Conservation (phyloP, 257 asterid genomes). For the Avicennia marina region DNA sequence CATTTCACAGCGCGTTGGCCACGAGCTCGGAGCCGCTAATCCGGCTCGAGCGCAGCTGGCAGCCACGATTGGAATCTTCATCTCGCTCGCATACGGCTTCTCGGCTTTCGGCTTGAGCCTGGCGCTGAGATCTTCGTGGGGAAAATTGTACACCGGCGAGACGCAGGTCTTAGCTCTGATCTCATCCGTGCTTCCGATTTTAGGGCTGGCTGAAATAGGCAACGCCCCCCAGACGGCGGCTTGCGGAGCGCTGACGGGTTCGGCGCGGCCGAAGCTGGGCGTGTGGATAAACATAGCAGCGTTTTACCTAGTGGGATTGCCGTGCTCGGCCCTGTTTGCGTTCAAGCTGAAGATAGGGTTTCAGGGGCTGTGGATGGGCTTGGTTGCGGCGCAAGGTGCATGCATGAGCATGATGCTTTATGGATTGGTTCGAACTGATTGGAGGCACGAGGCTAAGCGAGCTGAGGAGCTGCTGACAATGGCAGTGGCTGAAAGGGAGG, state of each 20-base stretch:
- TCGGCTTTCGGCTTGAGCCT: constrained; percentile 46
- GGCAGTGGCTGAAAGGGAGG: constrained; percentile 29
- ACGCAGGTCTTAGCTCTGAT: constrained; percentile 43
- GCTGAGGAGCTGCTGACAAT: constrained; percentile 64
- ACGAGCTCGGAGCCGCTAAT: constrained; percentile 61
- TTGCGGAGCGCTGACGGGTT: constrained; percentile 69
- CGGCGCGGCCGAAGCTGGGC: constrained; percentile 68
- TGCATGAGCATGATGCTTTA: constrained; percentile 54
- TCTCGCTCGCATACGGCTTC: constrained; percentile 36
- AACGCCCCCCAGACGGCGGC: constrained; percentile 85
- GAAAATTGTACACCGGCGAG: constrained; percentile 56
- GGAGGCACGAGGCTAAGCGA: constrained; percentile 68
- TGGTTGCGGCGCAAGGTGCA: constrained; percentile 63
- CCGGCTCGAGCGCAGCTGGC: constrained; percentile 56
- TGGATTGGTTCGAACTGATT: constrained; percentile 51
- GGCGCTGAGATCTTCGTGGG: constrained; percentile 44
- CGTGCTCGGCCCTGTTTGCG: constrained; percentile 53
- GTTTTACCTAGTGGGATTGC: constrained; percentile 73
- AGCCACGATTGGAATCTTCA: constrained; percentile 35
- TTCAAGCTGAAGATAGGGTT: constrained; percentile 57
- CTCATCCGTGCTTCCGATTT: constrained; percentile 48
- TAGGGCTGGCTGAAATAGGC: constrained; percentile 73
- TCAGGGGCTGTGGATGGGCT: constrained; percentile 74
- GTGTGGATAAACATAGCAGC: constrained; percentile 71
- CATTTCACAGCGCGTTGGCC: constrained; percentile 72